Evolutionary conservation across 2,329 filamentous ascomycete genomes (phyloP).

Genomic region (Exophiala dermatitidis): DNA sequence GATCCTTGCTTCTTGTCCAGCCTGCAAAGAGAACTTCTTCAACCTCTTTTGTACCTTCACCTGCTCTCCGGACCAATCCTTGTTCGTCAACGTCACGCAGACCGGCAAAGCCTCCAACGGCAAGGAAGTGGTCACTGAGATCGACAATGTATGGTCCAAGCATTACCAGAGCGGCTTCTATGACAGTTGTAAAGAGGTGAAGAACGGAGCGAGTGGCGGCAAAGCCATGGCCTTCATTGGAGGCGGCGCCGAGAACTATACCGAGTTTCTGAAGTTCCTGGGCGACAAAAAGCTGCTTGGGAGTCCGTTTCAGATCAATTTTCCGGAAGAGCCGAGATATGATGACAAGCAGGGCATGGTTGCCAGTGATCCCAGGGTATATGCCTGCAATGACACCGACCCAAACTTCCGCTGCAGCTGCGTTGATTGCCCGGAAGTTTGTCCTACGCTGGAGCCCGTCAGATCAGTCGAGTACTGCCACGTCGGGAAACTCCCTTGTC

Average conservation of each 20-base stretch:
- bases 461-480: conserved; percentile 63
- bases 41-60: conserved; percentile 98
- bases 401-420: conserved; percentile 83
- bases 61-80: conserved; percentile 91
- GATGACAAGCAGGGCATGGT: conserved; percentile 60
- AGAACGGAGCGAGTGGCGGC: conserved; percentile 89
- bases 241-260: conserved; percentile 85
- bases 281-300: conserved; percentile 82
- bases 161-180: conserved; percentile 84
- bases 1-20: conserved; percentile 87
- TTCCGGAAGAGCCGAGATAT: conserved; percentile 52
- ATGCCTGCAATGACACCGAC: conserved; percentile 85
- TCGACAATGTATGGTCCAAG: conserved; percentile 81
- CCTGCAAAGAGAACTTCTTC: conserved; percentile 97
- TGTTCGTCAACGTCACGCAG: conserved; percentile 87
- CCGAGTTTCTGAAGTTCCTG: conserved; percentile 79
- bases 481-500: conserved; percentile 80
- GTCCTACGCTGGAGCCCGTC: conserved; percentile 73
- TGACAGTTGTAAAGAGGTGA: conserved; percentile 97
- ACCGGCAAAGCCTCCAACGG: conserved; percentile 50
- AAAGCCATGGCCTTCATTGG: conserved; percentile 95
- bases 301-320: conserved; percentile 98
- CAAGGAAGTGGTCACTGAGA: conserved; percentile 68
- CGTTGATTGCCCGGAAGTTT: conserved; percentile 82
- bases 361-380: conserved; percentile 62